Evolutionary conservation across 129 eudicot species (phyloP).

Genomic region (Erigeron canadensis): DNA sequence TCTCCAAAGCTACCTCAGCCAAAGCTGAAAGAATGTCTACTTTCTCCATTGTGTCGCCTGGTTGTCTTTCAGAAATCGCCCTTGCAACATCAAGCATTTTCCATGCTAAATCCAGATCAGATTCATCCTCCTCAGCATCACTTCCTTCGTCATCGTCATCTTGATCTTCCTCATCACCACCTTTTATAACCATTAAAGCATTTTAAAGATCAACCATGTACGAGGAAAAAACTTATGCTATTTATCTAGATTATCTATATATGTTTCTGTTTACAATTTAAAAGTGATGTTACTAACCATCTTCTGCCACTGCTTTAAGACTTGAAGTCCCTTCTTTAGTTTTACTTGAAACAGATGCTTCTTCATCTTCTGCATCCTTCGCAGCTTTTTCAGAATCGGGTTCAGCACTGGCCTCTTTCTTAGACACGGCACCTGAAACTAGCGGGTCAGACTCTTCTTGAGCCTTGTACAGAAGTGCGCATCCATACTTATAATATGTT

Average conservation of each 20-base stretch:
- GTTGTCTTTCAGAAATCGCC: constrained; percentile 82
- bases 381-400: constrained; percentile 39
- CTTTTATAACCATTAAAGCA: constrained; percentile 29
- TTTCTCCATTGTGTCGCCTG: constrained; percentile 82
- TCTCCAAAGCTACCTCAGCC: constrained; percentile 81
- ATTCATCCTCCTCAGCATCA: constrained; percentile 83
- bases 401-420: constrained; percentile 59
- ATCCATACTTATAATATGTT: constrained; percentile 77
- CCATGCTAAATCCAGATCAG: constrained; percentile 97
- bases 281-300: constrained; percentile 39
- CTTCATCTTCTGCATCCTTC: constrained; percentile 37
- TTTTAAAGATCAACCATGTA: neutral
- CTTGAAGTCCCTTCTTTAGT: constrained; percentile 44
- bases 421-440: constrained; percentile 58
- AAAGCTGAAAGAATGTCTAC: constrained; percentile 84
- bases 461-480: constrained; percentile 91
- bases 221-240: neutral
- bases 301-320: constrained; percentile 34
- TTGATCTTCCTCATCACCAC: constrained; percentile 45
- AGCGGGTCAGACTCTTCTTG: constrained; percentile 82
- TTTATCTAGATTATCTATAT: neutral
- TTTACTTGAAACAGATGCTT: constrained; percentile 55
- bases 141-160: constrained; percentile 71
- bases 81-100: constrained; percentile 98
- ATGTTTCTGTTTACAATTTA: neutral